These are phyloP conservation scores for Hyparrhenia diplandra DNA, from an alignment of 176 grass and related monocot genomes.

Conservation along the genomic window DNA sequence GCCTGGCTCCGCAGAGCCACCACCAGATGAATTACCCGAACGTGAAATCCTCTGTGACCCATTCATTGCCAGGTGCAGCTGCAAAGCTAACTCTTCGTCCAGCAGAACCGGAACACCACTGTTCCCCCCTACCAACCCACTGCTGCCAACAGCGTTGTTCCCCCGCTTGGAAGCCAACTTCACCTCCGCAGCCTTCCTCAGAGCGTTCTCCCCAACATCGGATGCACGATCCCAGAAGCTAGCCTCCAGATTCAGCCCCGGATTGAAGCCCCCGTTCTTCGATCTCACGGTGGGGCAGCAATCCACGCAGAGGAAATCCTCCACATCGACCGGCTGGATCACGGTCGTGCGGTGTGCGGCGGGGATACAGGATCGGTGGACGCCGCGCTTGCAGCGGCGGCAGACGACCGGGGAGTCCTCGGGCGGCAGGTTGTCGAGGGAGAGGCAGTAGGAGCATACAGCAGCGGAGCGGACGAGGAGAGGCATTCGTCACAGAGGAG, in stretches of 20 bases:
- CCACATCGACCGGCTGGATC: conserved; percentile 31
- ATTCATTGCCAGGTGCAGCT: conserved; percentile 69
- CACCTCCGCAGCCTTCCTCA: conserved; percentile 12
- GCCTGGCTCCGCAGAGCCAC: background rate
- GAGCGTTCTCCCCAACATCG: conserved; percentile 1
- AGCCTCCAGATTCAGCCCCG: conserved; percentile 6
- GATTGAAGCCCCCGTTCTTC: background rate
- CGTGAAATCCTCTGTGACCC: conserved; percentile 66
- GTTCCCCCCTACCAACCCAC: background rate
- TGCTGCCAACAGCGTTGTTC: background rate
- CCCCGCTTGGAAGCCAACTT: conserved; percentile 22
- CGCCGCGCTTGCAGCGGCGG: conserved; percentile 43
- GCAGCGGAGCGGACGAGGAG: conserved; percentile 33
- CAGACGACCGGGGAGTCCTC: conserved; percentile 38
- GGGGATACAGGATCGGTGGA: conserved; percentile 54
- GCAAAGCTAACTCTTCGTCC: conserved; percentile 54
- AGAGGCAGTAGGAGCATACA: conserved; percentile 85
- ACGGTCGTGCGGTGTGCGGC: conserved; percentile 48
- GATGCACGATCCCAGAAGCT: conserved; percentile 13
- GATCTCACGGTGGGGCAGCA: conserved; percentile 46
- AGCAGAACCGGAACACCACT: background rate
- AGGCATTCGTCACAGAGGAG: conserved; percentile 75
- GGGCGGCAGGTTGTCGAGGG: conserved; percentile 26
- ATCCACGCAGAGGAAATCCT: conserved; percentile 56
- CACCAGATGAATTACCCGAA: conserved; percentile 13